Percentiles rank a stretch among this genome's conserved stretches.
These are phyloP conservation scores for Linanthus parryae DNA, from an alignment of 148 eudicot species.

Conservation along the genomic window DNA sequence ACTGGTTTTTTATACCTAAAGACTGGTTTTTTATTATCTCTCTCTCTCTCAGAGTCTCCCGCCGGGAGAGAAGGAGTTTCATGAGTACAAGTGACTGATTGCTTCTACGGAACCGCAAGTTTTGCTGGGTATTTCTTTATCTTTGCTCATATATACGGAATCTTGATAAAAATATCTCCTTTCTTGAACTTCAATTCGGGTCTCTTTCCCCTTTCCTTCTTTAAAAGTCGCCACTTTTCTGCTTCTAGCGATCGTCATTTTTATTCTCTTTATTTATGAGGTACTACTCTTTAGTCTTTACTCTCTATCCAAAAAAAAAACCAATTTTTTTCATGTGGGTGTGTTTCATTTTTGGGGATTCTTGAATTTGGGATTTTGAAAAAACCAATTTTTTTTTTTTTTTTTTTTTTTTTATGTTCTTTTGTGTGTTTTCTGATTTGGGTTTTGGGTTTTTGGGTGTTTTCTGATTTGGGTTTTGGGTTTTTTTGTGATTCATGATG, in stretches of 20 bases:
- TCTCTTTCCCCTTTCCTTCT: slow-evolving; percentile 7
- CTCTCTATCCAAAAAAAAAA: too few species aligned
- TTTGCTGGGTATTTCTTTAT: background rate
- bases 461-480: too few species aligned
- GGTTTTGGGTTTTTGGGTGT: too few species aligned
- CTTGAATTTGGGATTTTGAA: too few species aligned
- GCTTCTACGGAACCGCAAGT: slow-evolving; percentile 38
- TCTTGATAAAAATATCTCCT: background rate
- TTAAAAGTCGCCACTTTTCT: background rate
- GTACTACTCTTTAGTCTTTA: background rate
- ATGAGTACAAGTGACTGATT: slow-evolving; percentile 44
- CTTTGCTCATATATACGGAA: slow-evolving; percentile 1
- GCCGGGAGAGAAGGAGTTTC: slow-evolving; percentile 52
- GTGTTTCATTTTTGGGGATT: too few species aligned
- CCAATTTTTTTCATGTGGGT: too few species aligned
- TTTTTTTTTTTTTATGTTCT: too few species aligned
- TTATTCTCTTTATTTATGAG: background rate
- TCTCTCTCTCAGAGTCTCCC: slow-evolving; percentile 21
- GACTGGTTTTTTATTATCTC: background rate
- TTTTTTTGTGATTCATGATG: too few species aligned
- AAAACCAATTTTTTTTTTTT: too few species aligned
- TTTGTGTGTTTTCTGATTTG: too few species aligned
- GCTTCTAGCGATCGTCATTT: slow-evolving; percentile 4
- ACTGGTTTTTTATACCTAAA: too few species aligned
- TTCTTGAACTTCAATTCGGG: slow-evolving; percentile 4